These are phyloP conservation scores for Ophiostoma sp. DNA, from an alignment of 2,329 filamentous ascomycete genomes.

Conservation along the genomic window DNA sequence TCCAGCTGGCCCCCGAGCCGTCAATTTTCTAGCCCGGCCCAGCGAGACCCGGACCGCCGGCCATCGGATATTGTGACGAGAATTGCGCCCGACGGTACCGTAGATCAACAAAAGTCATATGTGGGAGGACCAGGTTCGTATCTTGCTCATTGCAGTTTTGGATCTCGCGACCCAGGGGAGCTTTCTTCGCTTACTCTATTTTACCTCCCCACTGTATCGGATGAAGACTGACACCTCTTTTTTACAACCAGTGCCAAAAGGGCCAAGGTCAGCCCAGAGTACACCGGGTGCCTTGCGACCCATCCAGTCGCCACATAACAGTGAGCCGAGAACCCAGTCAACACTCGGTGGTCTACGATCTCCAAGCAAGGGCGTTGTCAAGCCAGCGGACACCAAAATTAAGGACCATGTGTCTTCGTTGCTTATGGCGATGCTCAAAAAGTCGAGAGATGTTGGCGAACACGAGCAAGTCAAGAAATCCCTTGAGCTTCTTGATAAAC, in stretches of 20 bases:
- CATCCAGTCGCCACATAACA: not conserved
- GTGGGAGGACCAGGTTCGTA: conserved; percentile 1
- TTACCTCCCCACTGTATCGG: not conserved
- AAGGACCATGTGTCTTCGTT: not conserved
- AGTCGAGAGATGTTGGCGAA: conserved; percentile 12
- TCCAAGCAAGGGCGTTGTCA: not conserved
- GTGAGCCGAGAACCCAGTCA: not conserved
- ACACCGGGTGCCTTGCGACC: not conserved
- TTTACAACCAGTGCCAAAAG: not conserved
- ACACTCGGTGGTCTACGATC: not conserved
- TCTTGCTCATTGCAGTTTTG: not conserved
- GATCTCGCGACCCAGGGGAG: not conserved
- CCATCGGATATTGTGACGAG: not conserved
- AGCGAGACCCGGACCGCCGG: not conserved
- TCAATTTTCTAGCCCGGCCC: not conserved
- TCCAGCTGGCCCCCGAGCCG: not conserved
- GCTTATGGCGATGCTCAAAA: conserved; percentile 6
- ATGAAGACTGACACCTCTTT: not conserved
- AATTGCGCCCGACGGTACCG: not conserved
- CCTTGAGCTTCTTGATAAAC: conserved; percentile 12
- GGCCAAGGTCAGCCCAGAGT: not conserved
- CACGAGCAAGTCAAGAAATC: conserved; percentile 4
- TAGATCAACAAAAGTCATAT: not conserved
- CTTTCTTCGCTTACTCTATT: not conserved
- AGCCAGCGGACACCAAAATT: not conserved